Evolutionary conservation across 768 basidiomycete genomes (phyloP), one percentile per base, ranked within the genome.

Genomic region (Leucogyrophana mollusca): DNA sequence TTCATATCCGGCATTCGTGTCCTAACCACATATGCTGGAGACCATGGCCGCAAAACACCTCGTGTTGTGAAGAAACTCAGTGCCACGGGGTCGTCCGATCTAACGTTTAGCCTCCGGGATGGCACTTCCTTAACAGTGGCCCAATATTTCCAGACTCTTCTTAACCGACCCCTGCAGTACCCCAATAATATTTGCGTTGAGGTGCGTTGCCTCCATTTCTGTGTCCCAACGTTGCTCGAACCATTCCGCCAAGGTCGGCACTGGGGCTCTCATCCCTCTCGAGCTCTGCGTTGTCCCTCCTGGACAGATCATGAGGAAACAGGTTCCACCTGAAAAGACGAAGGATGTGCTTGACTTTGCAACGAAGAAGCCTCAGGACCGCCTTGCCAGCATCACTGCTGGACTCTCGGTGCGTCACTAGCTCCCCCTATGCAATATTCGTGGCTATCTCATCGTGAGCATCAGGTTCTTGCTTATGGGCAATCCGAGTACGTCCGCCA

Each of bases 231-330:
- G 33, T 47, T 65, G 67, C 37, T 65, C 63, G 45, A n/a, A 11
- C 25, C 49, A 21, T 56, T 20, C 23, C 35, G 34, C 46, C 27
- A 37, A 89, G 86, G 73, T 86, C 10, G 79, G 81, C 4, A 61
- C 67, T 20, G 78, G 78, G 1, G 87, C 87, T 0, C 56, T 82
- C 24, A 70, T 87, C 3, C 88, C 88, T 0, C 60, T 90, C 0
- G 88, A 90, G 53, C 60, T 80, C 2, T 90, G 87, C 56, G 62
- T 58, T 0, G 82, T 90, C 3, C 71, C 75, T 0, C 58, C 71
- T 0, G 87, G 87, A 0, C 88, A 90, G 54, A 78, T 88, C 32
- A 81, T 86, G 73, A 73, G 80, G 34, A 87, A 84, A 52, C 81
- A 86, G 40, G 69, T 91, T 0, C 85, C 87, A 0, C 69, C 80